Conservation (phyloP, 805 yeast genomes). For the Saturnispora serradocipensis region DNA sequence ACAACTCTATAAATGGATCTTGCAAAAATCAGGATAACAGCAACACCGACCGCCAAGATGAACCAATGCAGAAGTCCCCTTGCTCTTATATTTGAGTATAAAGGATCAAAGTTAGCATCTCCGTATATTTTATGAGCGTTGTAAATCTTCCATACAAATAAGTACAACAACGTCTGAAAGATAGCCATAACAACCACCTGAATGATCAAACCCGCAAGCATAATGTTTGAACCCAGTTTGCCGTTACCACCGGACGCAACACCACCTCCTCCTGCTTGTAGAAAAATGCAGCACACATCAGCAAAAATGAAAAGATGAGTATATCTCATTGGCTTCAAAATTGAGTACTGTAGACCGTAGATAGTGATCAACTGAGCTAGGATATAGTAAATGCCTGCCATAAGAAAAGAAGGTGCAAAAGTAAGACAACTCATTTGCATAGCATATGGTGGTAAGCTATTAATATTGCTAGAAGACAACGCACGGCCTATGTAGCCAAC, state of each 20-base stretch:
- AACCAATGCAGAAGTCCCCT: slow-evolving; percentile 31
- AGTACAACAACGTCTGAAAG: slow-evolving; percentile 40
- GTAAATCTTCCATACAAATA: slow-evolving; percentile 35
- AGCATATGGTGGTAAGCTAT: slow-evolving; percentile 35
- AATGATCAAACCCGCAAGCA: slow-evolving; percentile 67
- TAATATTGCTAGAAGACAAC: slow-evolving; percentile 29
- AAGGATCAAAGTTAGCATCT: slow-evolving; percentile 26
- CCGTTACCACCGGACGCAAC: slow-evolving; percentile 25
- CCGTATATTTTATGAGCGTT: slow-evolving; percentile 17
- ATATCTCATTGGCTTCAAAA: slow-evolving; percentile 47
- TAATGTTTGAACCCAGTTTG: slow-evolving; percentile 30
- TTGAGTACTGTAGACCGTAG: slow-evolving; percentile 46
- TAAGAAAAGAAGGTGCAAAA: slow-evolving; percentile 72
- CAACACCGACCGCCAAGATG: slow-evolving; percentile 35
- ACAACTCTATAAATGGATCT: slow-evolving; percentile 65
- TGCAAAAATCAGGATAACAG: slow-evolving; percentile 45
- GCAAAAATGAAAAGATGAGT: slow-evolving; percentile 55
- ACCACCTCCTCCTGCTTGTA: slow-evolving; percentile 74
- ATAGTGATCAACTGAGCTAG: slow-evolving; percentile 59
- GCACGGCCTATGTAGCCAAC: slow-evolving; percentile 56
- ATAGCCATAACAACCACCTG: slow-evolving; percentile 61
- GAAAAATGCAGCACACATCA: slow-evolving; percentile 52
- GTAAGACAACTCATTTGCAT: slow-evolving; percentile 63
- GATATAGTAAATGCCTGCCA: slow-evolving; percentile 74
- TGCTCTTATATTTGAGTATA: slow-evolving; percentile 28